Percentiles rank a stretch among this genome's conserved stretches.
These are phyloP conservation scores for Microsporum canis DNA, from an alignment of 2,329 filamentous ascomycete genomes.

Conservation along the genomic window DNA sequence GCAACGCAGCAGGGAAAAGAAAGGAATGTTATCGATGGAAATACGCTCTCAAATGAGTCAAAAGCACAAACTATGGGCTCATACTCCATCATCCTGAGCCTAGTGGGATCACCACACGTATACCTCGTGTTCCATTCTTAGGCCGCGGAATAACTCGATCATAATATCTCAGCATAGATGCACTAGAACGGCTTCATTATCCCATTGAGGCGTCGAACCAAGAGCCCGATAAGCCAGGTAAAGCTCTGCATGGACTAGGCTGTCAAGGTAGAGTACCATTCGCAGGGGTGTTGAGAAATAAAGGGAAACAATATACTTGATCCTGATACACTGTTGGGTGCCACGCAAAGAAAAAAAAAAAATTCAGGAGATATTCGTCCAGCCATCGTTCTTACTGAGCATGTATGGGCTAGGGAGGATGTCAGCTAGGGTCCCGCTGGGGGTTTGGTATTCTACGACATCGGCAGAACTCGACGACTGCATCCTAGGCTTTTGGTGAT, in stretches of 20 bases:
- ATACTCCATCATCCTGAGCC: neutral
- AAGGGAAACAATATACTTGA: neutral
- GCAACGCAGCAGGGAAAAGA: no score
- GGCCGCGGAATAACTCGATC: neutral
- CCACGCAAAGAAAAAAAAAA: neutral
- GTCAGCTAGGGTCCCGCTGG: neutral
- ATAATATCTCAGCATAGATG: neutral
- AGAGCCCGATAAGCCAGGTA: neutral
- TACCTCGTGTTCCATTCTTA: neutral
- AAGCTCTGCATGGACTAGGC: neutral
- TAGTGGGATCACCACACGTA: neutral
- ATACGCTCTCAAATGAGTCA: no score
- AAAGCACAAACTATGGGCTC: no score
- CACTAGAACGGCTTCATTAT: neutral
- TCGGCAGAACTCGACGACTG: neutral
- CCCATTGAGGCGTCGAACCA: neutral
- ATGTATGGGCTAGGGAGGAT: neutral
- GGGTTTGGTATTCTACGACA: neutral
- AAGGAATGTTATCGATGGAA: no score
- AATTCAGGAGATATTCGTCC: neutral
- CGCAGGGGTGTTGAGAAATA: neutral
- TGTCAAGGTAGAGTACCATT: neutral
- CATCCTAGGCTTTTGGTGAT: neutral
- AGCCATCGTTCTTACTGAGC: neutral
- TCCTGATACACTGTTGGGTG: neutral